These are phyloP conservation scores for Delonix regia DNA, from an alignment of 306 rosid genomes.

Conservation along the genomic window DNA sequence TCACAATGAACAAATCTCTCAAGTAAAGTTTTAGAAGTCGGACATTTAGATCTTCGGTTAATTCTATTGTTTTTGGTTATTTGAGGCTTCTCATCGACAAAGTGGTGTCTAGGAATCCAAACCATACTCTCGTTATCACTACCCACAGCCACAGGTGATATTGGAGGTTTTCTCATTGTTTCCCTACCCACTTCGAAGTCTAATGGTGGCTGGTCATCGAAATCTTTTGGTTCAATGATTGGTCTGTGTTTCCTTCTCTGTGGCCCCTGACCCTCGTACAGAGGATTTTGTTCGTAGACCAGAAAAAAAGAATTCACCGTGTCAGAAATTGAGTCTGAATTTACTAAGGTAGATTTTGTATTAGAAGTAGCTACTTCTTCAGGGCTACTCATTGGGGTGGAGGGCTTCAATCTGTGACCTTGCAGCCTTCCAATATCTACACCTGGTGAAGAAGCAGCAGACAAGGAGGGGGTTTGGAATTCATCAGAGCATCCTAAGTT, in stretches of 20 bases:
- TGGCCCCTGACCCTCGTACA: constrained; percentile 60
- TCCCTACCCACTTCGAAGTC: constrained; percentile 54
- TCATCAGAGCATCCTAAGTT: constrained; percentile 73
- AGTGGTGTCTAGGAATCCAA: constrained; percentile 67
- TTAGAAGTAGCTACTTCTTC: constrained; percentile 68
- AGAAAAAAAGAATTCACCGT: constrained; percentile 63
- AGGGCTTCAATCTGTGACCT: constrained; percentile 69
- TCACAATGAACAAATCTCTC: constrained; percentile 49
- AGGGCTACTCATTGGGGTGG: constrained; percentile 88
- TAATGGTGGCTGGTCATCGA: constrained; percentile 45
- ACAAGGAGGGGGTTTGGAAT: constrained; percentile 77
- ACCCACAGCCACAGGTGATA: constrained; percentile 50
- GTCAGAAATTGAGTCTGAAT: constrained; percentile 64
- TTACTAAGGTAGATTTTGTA: constrained; percentile 60
- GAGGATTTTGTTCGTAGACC: constrained; percentile 84
- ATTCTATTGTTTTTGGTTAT: constrained; percentile 36
- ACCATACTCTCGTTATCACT: constrained; percentile 45
- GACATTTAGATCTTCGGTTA: constrained; percentile 50
- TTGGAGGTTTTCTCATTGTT: constrained; percentile 43
- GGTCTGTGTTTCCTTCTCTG: constrained; percentile 41
- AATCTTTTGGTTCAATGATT: constrained; percentile 42
- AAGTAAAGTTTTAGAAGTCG: constrained; percentile 52
- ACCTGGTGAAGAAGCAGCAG: constrained; percentile 75
- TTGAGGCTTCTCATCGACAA: constrained; percentile 50
- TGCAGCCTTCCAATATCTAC: constrained; percentile 50